These are phyloP conservation scores for Claviceps africana DNA, from an alignment of 2,329 filamentous ascomycete genomes.

Conservation along the genomic window DNA sequence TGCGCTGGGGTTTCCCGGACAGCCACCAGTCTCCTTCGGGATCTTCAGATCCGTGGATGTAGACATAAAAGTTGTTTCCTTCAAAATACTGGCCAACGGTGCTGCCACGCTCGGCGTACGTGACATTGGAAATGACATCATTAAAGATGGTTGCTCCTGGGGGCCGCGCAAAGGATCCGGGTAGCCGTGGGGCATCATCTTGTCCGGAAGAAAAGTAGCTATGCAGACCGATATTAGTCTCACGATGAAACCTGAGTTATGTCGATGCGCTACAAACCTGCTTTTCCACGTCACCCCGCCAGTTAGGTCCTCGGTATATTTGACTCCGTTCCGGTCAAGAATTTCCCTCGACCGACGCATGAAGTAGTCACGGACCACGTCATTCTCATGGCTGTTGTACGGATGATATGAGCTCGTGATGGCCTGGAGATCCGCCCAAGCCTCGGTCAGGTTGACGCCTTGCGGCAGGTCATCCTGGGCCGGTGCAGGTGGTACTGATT, in stretches of 20 bases:
- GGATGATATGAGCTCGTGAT: slow-evolving; percentile 71
- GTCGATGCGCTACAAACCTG: neutral
- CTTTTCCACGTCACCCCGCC: slow-evolving; percentile 17
- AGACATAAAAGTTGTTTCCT: slow-evolving; percentile 81
- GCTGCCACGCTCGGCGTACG: slow-evolving; percentile 27
- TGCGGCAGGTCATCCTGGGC: slow-evolving; percentile 27
- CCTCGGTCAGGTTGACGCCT: slow-evolving; percentile 70
- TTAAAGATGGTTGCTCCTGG: slow-evolving; percentile 54
- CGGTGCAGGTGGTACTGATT: slow-evolving; percentile 57
- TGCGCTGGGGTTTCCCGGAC: slow-evolving; percentile 22
- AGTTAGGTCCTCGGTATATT: slow-evolving; percentile 27
- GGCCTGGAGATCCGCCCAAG: slow-evolving; percentile 69
- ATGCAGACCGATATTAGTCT: neutral
- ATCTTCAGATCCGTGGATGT: slow-evolving; percentile 71
- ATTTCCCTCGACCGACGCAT: slow-evolving; percentile 58
- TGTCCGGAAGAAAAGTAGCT: slow-evolving; percentile 1
- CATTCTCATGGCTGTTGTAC: slow-evolving; percentile 76
- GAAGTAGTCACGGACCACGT: slow-evolving; percentile 64
- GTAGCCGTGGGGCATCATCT: neutral
- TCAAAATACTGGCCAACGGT: slow-evolving; percentile 65
- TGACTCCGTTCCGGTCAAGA: slow-evolving; percentile 43
- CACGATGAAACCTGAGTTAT: neutral
- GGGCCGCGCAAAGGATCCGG: slow-evolving; percentile 3
- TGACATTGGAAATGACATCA: slow-evolving; percentile 66
- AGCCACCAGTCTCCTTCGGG: slow-evolving; percentile 63